Evolutionary conservation across 345 rosid genomes (phyloP).

Genomic region (Gossypium australe): DNA sequence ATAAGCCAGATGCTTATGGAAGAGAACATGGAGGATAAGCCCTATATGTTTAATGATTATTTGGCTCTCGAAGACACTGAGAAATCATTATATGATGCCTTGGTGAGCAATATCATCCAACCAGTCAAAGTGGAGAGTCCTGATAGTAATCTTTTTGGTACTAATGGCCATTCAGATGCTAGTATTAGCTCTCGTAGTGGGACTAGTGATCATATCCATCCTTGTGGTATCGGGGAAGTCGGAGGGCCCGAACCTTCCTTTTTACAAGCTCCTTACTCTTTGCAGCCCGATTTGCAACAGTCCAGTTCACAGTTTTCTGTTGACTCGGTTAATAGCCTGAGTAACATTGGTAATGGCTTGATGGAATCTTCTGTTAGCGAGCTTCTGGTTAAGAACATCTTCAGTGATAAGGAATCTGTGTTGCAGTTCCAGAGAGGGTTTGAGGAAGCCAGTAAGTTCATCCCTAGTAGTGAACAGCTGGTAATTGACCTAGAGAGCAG

Average conservation of each 20-base stretch:
- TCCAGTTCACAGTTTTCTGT: constrained; percentile 11
- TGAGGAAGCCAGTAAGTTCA: constrained; percentile 20
- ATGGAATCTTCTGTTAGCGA: constrained; percentile 33
- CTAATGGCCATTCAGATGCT: constrained; percentile 26
- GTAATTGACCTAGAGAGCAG: constrained; percentile 10
- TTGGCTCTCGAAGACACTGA: constrained; percentile 73
- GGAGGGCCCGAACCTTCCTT: constrained; percentile 2
- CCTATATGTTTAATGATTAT: constrained; percentile 56
- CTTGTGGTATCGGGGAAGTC: constrained; percentile 10
- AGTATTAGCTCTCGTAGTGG: constrained; percentile 18
- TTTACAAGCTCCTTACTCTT: constrained; percentile 11
- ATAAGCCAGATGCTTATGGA: constrained; percentile 78
- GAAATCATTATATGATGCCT: constrained; percentile 61
- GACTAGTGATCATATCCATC: neutral
- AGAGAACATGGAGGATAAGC: constrained; percentile 57
- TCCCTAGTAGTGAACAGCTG: constrained; percentile 31
- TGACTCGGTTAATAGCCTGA: constrained; percentile 17
- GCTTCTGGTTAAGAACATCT: constrained; percentile 49
- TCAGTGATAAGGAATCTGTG: constrained; percentile 20
- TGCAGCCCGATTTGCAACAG: constrained; percentile 14
- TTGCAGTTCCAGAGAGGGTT: constrained; percentile 19
- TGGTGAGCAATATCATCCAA: constrained; percentile 50
- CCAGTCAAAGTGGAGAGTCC: constrained; percentile 37
- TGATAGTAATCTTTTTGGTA: constrained; percentile 33
- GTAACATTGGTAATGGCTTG: constrained; percentile 12